Base-by-base conservation (phyloP, 2,329 filamentous ascomycete species). In the Aureobasidium lini region DNA sequence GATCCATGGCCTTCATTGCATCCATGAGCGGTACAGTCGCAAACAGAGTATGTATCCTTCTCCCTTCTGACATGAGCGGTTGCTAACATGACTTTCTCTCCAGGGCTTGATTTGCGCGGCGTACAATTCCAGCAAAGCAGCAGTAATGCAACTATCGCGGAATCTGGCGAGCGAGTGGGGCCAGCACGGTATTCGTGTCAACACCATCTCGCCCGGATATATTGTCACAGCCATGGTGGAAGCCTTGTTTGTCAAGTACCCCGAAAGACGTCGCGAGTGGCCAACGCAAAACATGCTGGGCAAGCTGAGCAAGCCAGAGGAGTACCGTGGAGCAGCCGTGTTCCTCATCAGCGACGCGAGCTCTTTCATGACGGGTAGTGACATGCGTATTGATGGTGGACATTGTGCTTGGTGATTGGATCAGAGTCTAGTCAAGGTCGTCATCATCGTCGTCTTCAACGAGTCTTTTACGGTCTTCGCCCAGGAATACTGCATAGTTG, bases 151-250 rank as follows among this genome's bases (percentile, higher is more conserved):
- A 72, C 80, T 91, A 1, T 84, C 74, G 0, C 83, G 86, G 60
- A 89, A 86, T 70, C 77, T 91, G 8, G 88, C 87, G 1, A 74
- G 81, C 9, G 88, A 92, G 71, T 90, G 87, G 88, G 88, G 87
- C 48, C 72, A 77, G 65, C 74, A 88, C 70, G 84, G 83, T 39
- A 92, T 94, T 67, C 83, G 89, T 2, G 86, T 93, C 62, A 93
- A 94, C 75, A 90, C 87, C 13, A 82, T 94, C 63, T 90, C 86
- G 18, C 88, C 89, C 0, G 89, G 89, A 40, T 90, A 91, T 70
- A 90, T 91, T 68, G 81, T 88, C 23, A 91, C 88, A 1, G 84
- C 87, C 23, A 95, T 96, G 91, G 89, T 93, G 1, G 83, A 89
- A 70, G 81, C 83, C 60, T 81, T 95, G 34, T 94, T 96, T 68